A percentile compares a stretch with the other conserved stretches of the same genome.
These are phyloP conservation scores for Populus hybrid DNA, from an alignment of 441 rosid species.

Conservation along the genomic window DNA sequence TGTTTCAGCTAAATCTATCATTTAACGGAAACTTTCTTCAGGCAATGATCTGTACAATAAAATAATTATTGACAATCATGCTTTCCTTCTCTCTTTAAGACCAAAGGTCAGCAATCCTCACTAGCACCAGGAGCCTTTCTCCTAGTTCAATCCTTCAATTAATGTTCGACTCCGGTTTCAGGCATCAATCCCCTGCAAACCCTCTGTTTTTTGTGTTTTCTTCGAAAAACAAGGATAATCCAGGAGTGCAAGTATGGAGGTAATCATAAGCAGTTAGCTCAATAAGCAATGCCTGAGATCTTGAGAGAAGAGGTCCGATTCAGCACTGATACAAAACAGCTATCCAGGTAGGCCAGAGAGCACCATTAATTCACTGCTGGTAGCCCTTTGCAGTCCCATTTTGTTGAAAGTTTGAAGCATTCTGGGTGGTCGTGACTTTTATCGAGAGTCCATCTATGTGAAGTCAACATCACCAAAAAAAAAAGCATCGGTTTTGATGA, in stretches of 20 bases:
- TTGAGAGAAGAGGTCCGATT: not conserved
- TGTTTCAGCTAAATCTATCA: not conserved
- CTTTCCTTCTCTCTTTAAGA: constrained; percentile 1
- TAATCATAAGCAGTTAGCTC: not conserved
- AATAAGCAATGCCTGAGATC: not conserved
- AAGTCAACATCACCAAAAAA: constrained; percentile 14
- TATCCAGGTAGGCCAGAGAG: not conserved
- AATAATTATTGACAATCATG: not conserved
- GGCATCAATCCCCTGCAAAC: not conserved
- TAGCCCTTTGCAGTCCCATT: not conserved
- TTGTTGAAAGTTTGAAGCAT: not conserved
- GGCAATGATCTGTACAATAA: not conserved
- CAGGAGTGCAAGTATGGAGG: not conserved
- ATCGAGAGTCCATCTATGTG: not conserved
- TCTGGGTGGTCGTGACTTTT: not conserved
- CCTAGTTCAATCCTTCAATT: not conserved
- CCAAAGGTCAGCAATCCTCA: not conserved
- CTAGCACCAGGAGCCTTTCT: not conserved
- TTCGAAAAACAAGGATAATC: not conserved
- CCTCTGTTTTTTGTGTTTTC: not conserved
- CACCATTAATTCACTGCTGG: not conserved
- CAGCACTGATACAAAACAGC: not conserved
- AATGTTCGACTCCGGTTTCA: not conserved
- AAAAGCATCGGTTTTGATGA: not conserved
- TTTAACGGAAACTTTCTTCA: not conserved